phyloP scores from a whole-genome alignment of 768 basidiomycete genomes.

The Russula griseocarnosa region DNA sequence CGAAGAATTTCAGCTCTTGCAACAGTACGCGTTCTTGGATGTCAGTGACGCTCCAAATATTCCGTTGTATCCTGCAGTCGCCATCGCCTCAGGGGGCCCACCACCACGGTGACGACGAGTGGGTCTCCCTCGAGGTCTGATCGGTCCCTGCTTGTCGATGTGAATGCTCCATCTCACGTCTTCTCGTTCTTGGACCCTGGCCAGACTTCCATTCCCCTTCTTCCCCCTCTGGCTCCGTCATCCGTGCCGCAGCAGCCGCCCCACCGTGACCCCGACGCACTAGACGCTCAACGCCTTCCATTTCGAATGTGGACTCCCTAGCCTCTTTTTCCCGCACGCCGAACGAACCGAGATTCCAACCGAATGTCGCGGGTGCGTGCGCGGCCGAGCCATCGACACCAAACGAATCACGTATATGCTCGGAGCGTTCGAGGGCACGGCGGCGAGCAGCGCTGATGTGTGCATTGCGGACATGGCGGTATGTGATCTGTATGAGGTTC shows the following conservation, averaged over 20 bases:
- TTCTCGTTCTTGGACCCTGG: slow-evolving; percentile 28
- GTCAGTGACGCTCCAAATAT: slow-evolving; percentile 40
- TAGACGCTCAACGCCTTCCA: slow-evolving; percentile 19
- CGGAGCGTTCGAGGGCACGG: slow-evolving; percentile 64
- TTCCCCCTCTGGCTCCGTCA: slow-evolving; percentile 23
- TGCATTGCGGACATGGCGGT: slow-evolving; percentile 58
- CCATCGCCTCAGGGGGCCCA: slow-evolving; percentile 75
- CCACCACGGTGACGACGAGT: slow-evolving; percentile 60
- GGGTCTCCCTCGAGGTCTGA: not conserved
- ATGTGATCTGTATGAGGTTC: slow-evolving; percentile 49
- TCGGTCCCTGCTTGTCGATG: slow-evolving; percentile 11
- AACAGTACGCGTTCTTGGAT: not conserved
- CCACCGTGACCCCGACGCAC: not conserved
- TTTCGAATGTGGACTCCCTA: slow-evolving; percentile 33
- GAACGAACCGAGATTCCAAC: slow-evolving; percentile 76
- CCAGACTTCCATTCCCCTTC: not conserved
- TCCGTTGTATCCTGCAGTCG: slow-evolving; percentile 71
- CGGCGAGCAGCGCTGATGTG: slow-evolving; percentile 66
- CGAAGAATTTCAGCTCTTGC: not conserved
- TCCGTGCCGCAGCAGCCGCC: slow-evolving; percentile 26
- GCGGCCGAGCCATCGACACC: slow-evolving; percentile 35
- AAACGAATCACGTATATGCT: slow-evolving; percentile 62
- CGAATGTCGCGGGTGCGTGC: slow-evolving; percentile 36
- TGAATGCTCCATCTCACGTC: slow-evolving; percentile 31
- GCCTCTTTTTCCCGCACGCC: slow-evolving; percentile 42